Percentiles rank a stretch among this genome's conserved stretches.
These are phyloP conservation scores for Aureobasidium zeae DNA, from an alignment of 2,329 filamentous ascomycete species.

Conservation along the genomic window DNA sequence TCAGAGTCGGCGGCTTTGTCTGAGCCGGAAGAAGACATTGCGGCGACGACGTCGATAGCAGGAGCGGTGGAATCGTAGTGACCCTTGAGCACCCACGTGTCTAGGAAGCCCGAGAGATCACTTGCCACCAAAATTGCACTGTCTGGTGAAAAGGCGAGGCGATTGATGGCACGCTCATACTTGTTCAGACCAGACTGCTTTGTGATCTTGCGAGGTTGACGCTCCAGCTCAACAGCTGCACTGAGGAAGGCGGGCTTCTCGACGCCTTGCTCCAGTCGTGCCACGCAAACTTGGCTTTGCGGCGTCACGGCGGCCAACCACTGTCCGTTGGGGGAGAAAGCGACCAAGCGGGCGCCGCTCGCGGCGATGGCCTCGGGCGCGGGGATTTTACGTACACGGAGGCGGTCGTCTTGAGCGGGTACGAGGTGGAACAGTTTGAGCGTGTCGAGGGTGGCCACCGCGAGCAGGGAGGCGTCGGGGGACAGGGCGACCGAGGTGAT, in stretches of 20 bases:
- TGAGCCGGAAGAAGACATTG: constrained; percentile 24
- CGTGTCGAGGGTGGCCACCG: constrained; percentile 64
- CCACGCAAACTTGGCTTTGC: constrained; percentile 38
- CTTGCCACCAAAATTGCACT: constrained; percentile 68
- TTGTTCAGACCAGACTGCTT: constrained; percentile 43
- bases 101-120: constrained; percentile 76
- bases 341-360: constrained; percentile 59
- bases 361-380: constrained; percentile 49
- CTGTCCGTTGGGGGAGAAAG: constrained; percentile 59
- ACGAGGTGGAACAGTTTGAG: constrained; percentile 69
- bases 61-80: constrained; percentile 41
- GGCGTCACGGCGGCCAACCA: constrained; percentile 54
- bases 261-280: constrained; percentile 36
- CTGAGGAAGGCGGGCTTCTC: constrained; percentile 32
- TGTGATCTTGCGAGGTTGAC: constrained; percentile 26
- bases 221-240: constrained; percentile 32
- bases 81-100: constrained; percentile 69
- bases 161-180: constrained; percentile 69
- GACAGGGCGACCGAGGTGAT: constrained; percentile 69
- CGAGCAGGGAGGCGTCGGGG: constrained; percentile 59
- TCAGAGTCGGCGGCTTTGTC: constrained; percentile 34
- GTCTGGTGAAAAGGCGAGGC: constrained; percentile 69
- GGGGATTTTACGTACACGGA: constrained; percentile 63
- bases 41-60: constrained; percentile 29
- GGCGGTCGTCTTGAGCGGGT: constrained; percentile 31